Evolutionary conservation across 108 stramenopile genomes (phyloP).

Genomic region (Halocafeteria seosinensis): DNA sequence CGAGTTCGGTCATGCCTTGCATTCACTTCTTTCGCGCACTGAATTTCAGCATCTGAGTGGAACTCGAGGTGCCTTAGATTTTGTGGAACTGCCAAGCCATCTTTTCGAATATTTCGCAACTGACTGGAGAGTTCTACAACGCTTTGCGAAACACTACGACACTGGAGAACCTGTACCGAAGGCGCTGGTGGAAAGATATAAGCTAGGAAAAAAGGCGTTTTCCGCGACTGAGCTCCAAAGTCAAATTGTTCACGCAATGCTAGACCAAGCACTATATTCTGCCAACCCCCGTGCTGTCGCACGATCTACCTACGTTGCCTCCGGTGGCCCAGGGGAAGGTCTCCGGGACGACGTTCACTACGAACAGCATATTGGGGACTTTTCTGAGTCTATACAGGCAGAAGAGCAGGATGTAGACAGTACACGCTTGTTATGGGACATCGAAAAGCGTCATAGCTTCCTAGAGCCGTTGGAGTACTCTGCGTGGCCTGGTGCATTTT

Average conservation of each 20-base stretch:
- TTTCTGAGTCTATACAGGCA: not conserved
- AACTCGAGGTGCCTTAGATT: conserved; percentile 53
- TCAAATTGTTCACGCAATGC: conserved; percentile 23
- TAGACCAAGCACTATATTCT: conserved; percentile 31
- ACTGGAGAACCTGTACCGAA: conserved; percentile 20
- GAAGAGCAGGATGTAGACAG: not conserved
- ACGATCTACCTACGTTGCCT: not conserved
- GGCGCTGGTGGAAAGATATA: conserved; percentile 12
- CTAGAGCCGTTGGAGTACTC: not conserved
- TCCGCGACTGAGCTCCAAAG: conserved; percentile 21
- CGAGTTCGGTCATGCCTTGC: conserved; percentile 88
- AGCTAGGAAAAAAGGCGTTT: conserved; percentile 11
- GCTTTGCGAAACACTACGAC: conserved; percentile 16
- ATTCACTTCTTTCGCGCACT: conserved; percentile 73
- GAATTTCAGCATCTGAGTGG: conserved; percentile 84
- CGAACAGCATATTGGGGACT: not conserved
- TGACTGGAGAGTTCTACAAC: conserved; percentile 13
- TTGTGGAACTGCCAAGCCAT: conserved; percentile 35
- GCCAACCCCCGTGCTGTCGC: not conserved
- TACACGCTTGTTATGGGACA: not conserved
- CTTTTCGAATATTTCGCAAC: conserved; percentile 33
- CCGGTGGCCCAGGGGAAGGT: not conserved
- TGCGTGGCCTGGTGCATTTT: conserved; percentile 6
- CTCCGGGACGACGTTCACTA: not conserved
- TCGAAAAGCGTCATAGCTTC: not conserved